Base-by-base conservation (phyloP, 2,329 filamentous ascomycete species). In the Claviceps humidiphila region DNA sequence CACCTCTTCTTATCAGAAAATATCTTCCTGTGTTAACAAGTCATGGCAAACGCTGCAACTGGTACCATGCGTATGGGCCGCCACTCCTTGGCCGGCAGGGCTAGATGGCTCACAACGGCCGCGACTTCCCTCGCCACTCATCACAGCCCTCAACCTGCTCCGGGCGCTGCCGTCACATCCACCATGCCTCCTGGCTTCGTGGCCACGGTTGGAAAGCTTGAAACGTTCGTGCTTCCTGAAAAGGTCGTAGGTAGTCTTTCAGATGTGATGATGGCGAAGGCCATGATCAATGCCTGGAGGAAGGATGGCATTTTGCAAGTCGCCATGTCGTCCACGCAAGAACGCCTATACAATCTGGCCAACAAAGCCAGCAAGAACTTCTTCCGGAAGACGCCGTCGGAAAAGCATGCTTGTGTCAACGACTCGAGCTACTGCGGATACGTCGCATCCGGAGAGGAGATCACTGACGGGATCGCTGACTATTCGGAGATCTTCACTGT, bases 401-500 rank as follows among this genome's bases (percentile, higher is more conserved):
- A 70, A 51, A 76, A 76, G 53, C 63, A 64, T 2, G 61, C 63
- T 1, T 74, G 71, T 43, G 62, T 75, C 6, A 71, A 76, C 55
- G 62, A 63, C 14, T 64, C 67, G 54, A 74, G 70, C 55, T 76
- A 73, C 47, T 59, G 72, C 0, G 74, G 74, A 2, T 76, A 76
- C 56, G 69, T 75, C 47, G 74, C 72, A 24, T 74, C 70, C 0
- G 73, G 73, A 0, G 73, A 76, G 56, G 71, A 74, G 58, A 65
- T 74, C 3, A 74, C 71, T 2, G 66, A 72, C 51, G 72, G 72
- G 39, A 66, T 76, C 26, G 71, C 71, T 16, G 74, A 77, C 57
- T 76, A 75, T 56, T 74, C 70, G 1, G 74, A 76, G 59, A 74
- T 76, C 37, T 76, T 75, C 54, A 77, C 74, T 1, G 70, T 76